These are phyloP conservation scores for Singerocomus inundabilis DNA, from an alignment of 1,284 basidiomycete genomes.

Conservation along the genomic window DNA sequence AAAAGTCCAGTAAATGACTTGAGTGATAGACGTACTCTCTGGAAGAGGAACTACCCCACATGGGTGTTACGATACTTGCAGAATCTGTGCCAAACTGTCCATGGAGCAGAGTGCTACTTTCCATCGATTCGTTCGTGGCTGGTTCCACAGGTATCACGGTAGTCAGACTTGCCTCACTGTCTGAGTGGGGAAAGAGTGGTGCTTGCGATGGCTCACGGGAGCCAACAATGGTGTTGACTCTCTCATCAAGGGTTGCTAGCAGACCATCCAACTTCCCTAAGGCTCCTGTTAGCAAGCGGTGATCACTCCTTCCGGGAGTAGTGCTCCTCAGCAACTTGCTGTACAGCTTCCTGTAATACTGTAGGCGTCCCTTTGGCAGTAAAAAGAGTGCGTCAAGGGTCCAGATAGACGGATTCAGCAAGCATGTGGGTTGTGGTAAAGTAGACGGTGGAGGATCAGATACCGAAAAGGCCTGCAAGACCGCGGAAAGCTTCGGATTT, in stretches of 20 bases:
- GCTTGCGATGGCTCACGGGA: slow-evolving; percentile 18
- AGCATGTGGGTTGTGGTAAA: slow-evolving; percentile 36
- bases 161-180: slow-evolving; percentile 43
- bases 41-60: slow-evolving; percentile 51
- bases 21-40: slow-evolving; percentile 47
- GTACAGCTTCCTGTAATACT: slow-evolving; percentile 94
- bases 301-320: slow-evolving; percentile 84
- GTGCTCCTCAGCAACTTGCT: slow-evolving; percentile 85
- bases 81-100: slow-evolving; percentile 34
- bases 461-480: slow-evolving; percentile 72
- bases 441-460: slow-evolving; percentile 58
- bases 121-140: slow-evolving; percentile 2
- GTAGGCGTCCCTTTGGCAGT: slow-evolving; percentile 80
- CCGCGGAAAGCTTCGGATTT: slow-evolving; percentile 69
- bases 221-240: slow-evolving; percentile 48
- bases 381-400: slow-evolving; percentile 86
- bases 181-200: slow-evolving; percentile 31
- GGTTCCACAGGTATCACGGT: slow-evolving; percentile 43
- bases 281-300: slow-evolving; percentile 77
- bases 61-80: slow-evolving; percentile 48
- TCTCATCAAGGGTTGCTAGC: slow-evolving; percentile 63
- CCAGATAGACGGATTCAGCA: slow-evolving; percentile 57
- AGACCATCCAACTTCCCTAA: slow-evolving; percentile 81
- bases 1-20: slow-evolving; percentile 1
- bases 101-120: slow-evolving; percentile 13